Conservation (phyloP, 495 filamentous ascomycete species). For the Rhypophila decipiens region DNA sequence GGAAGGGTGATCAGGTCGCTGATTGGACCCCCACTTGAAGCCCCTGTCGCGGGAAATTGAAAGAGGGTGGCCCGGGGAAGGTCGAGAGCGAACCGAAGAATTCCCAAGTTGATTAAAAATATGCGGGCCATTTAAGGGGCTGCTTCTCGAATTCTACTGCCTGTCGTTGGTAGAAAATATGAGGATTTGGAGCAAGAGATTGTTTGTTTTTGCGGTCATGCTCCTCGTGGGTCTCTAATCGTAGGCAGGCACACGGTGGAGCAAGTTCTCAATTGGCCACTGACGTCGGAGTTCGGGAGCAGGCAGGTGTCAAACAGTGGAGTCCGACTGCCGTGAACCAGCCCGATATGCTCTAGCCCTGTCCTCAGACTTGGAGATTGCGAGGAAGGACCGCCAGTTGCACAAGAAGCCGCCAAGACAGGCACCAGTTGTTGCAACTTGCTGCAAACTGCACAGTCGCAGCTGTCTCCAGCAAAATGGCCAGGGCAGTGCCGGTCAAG, state of each 20-base stretch:
- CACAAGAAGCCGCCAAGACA: too few relatives aligned
- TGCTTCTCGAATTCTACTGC: background rate
- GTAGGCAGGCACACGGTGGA: background rate
- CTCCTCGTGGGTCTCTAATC: background rate
- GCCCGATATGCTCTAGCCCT: too few relatives aligned
- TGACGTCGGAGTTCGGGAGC: too few relatives aligned
- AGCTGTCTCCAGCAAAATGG: too few relatives aligned
- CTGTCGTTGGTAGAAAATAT: background rate
- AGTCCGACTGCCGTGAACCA: too few relatives aligned
- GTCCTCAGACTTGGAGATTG: too few relatives aligned
- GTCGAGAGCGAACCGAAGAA: background rate
- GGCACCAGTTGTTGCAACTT: too few relatives aligned
- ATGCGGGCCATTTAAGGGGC: background rate
- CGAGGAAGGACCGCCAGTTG: too few relatives aligned
- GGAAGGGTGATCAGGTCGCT: slow-evolving; percentile 14
- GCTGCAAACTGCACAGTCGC: too few relatives aligned
- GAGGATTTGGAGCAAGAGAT: background rate
- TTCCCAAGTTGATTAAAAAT: background rate
- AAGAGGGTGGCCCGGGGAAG: slow-evolving; percentile 1
- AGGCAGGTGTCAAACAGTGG: too few relatives aligned
- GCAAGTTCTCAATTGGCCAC: background rate
- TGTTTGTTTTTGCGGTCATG: background rate
- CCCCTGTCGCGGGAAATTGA: slow-evolving; percentile 7
- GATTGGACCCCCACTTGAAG: slow-evolving; percentile 13
- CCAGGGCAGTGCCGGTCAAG: too few relatives aligned